Percentiles rank a stretch among this genome's conserved stretches.
Conservation (phyloP, 371 early-diverging fungal species). For the Phascolomyces articulosus region DNA sequence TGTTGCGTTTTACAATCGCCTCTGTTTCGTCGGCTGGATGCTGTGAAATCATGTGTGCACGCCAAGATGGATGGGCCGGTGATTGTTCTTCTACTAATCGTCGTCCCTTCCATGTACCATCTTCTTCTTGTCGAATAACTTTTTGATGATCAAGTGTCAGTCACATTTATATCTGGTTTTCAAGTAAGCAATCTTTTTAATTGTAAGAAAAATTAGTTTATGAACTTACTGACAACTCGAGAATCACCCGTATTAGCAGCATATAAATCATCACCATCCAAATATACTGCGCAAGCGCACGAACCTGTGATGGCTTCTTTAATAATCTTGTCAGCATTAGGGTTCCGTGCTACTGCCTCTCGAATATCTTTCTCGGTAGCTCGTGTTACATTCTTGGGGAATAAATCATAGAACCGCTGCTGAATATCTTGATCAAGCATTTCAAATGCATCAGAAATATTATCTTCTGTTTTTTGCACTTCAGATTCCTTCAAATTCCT, state of each 20-base stretch:
- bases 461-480: slow-evolving; percentile 19
- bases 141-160: too few relatives aligned
- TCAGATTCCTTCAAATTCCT: slow-evolving; percentile 23
- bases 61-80: slow-evolving; percentile 47
- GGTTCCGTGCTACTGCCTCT: slow-evolving; percentile 37
- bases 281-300: slow-evolving; percentile 77
- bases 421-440: slow-evolving; percentile 63
- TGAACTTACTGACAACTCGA: slow-evolving; percentile 58
- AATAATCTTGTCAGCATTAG: slow-evolving; percentile 35
- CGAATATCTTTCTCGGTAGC: slow-evolving; percentile 46
- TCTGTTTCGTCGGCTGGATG: slow-evolving; percentile 46
- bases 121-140: slow-evolving; percentile 50
- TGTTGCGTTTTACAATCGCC: slow-evolving; percentile 38
- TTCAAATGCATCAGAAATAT: slow-evolving; percentile 57
- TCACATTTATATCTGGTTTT: too few relatives aligned
- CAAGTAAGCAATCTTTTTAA: too few relatives aligned
- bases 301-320: slow-evolving; percentile 73
- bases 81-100: slow-evolving; percentile 54
- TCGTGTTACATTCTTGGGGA: slow-evolving; percentile 35
- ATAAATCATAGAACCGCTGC: slow-evolving; percentile 55
- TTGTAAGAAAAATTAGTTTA: too few relatives aligned
- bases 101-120: slow-evolving; percentile 49
- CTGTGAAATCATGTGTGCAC: slow-evolving; percentile 42
- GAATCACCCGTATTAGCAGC: slow-evolving; percentile 83
- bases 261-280: slow-evolving; percentile 74